Evolutionary conservation across 2,329 filamentous ascomycete species (phyloP).

Genomic region (Ascochyta koolunga): DNA sequence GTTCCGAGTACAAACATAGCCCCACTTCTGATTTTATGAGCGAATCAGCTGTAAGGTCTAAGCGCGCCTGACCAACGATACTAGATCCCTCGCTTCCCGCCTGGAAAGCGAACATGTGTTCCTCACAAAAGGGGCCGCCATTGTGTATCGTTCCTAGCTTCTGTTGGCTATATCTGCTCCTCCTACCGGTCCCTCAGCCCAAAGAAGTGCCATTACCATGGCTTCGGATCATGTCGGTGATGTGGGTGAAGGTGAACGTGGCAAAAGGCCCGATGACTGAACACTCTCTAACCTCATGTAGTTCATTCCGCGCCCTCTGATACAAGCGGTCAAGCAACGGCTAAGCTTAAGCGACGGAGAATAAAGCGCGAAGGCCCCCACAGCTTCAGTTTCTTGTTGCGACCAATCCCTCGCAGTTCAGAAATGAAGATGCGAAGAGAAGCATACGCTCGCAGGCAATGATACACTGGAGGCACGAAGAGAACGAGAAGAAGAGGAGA

Average conservation of each 20-base stretch:
- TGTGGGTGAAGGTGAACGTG: conserved; percentile 8
- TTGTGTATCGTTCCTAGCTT: neutral
- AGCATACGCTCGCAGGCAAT: conserved; percentile 44
- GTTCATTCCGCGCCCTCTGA: neutral
- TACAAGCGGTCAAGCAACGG: conserved; percentile 3
- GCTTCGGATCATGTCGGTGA: neutral
- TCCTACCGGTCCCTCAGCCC: neutral
- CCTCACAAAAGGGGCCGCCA: neutral
- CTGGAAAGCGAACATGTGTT: conserved; percentile 7
- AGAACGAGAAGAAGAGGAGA: conserved; percentile 16
- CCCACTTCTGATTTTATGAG: conserved; percentile 1
- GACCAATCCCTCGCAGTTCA: conserved; percentile 40
- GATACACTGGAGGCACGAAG: conserved; percentile 36
- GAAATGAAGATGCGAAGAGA: conserved; percentile 30
- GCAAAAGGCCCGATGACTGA: neutral
- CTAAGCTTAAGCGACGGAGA: conserved; percentile 20
- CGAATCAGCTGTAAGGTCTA: conserved; percentile 2
- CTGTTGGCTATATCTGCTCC: neutral
- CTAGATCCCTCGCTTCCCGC: conserved; percentile 1
- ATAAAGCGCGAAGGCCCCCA: conserved; percentile 34
- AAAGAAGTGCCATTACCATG: conserved; percentile 6
- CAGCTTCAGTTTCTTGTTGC: conserved; percentile 42
- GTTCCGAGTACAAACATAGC: neutral
- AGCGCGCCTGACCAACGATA: conserved; percentile 3
- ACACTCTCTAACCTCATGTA: conserved; percentile 3